Percentiles rank a stretch among this genome's conserved stretches.
Conservation (phyloP, 2,329 filamentous ascomycete species). For the Fusarium tjaetaba region DNA sequence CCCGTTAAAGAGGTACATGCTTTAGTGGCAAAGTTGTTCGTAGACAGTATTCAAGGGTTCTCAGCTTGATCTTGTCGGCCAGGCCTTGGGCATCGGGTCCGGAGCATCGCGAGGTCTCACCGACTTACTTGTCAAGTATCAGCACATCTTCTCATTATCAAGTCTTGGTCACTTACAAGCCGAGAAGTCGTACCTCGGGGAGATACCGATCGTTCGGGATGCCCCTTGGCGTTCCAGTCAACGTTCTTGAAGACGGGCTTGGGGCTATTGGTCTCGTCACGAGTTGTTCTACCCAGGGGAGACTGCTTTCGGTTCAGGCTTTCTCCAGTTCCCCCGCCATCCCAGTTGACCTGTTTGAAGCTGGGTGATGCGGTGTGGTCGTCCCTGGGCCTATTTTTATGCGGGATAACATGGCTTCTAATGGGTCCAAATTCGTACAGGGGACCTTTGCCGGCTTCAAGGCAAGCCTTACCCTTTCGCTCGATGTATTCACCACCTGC, state of each 20-base stretch:
- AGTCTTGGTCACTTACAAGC: background rate
- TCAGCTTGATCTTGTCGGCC: background rate
- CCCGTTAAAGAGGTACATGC: constrained; percentile 20
- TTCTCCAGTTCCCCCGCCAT: accelerated
- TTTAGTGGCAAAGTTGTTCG: constrained; percentile 16
- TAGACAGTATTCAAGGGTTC: background rate
- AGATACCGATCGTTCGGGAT: background rate
- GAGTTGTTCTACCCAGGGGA: background rate
- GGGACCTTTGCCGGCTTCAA: background rate
- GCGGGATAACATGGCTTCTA: background rate
- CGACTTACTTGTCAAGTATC: background rate
- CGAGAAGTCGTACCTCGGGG: background rate
- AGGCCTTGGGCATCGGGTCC: no score
- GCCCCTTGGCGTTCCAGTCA: background rate
- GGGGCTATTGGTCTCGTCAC: background rate
- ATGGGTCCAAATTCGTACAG: background rate
- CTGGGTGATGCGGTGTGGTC: background rate
- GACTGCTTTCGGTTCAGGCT: background rate
- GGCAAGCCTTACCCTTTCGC: background rate
- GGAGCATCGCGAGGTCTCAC: background rate
- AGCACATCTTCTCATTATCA: background rate
- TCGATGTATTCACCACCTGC: background rate
- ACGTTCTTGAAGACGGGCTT: background rate
- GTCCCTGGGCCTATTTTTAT: background rate
- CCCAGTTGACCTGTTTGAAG: background rate